These are phyloP conservation scores for Heimioporus sp. DNA, from an alignment of 768 basidiomycete genomes.

Conservation along the genomic window DNA sequence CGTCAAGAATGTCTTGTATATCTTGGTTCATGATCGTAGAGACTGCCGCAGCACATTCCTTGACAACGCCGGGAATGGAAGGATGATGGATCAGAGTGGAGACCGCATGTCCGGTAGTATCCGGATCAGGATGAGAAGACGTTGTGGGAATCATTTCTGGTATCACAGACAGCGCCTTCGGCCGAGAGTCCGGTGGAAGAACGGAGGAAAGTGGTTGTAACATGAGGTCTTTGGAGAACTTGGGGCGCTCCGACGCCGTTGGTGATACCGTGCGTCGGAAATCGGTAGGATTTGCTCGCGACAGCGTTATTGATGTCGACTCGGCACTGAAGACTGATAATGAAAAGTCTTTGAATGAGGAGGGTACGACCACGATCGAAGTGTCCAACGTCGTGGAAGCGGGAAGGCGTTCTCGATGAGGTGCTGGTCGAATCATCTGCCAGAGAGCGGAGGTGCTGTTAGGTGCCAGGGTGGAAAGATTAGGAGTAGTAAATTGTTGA, in stretches of 20 bases:
- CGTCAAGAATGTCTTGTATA: conserved; percentile 54
- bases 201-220: conserved; percentile 33
- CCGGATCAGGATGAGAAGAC: conserved; percentile 9
- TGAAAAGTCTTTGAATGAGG: conserved; percentile 49
- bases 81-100: conserved; percentile 32
- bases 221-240: conserved; percentile 35
- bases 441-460: conserved; percentile 34
- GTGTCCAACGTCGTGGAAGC: conserved; percentile 28
- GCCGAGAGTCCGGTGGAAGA: conserved; percentile 15
- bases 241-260: conserved; percentile 26
- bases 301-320: conserved; percentile 32
- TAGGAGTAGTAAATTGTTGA: conserved; percentile 19
- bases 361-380: conserved; percentile 32
- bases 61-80: conserved; percentile 49
- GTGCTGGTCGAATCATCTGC: conserved; percentile 40
- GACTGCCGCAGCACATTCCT: conserved; percentile 44
- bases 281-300: conserved; percentile 24
- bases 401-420: conserved; percentile 38
- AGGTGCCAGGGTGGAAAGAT: conserved; percentile 15
- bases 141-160: conserved; percentile 13
- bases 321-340: conserved; percentile 51
- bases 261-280: conserved; percentile 18
- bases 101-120: conserved; percentile 11
- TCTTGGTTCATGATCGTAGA: conserved; percentile 48
- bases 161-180: conserved; percentile 32